Evolutionary conservation across 192 early-diverging fungal species (phyloP).

Genomic region (Paraglomus brasilianum): DNA sequence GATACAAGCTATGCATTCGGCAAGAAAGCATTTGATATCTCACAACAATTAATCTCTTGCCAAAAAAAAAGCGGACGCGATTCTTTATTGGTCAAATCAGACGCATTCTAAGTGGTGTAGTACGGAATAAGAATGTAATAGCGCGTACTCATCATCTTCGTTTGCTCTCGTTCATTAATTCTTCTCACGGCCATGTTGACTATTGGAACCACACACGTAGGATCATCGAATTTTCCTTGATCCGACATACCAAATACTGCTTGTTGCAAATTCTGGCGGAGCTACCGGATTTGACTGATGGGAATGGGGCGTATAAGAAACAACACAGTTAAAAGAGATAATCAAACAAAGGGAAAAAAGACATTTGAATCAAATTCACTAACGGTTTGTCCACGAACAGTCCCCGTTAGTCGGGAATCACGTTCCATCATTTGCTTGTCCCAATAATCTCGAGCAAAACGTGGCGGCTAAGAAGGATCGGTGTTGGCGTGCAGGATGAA

Average conservation of each 20-base stretch:
- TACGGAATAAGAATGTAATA: no score
- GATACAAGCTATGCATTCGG: no score
- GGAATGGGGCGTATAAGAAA: background rate
- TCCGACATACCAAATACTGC: conserved; percentile 59
- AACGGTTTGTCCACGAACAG: conserved; percentile 63
- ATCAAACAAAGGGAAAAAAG: conserved; percentile 11
- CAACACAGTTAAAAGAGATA: background rate
- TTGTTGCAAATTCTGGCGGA: conserved; percentile 64
- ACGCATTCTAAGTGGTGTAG: no score
- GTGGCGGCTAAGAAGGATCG: conserved; percentile 45
- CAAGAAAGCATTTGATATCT: no score
- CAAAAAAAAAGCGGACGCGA: no score
- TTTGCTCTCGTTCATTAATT: no score
- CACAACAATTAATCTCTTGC: no score
- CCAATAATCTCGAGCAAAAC: conserved; percentile 71
- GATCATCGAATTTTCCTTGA: no score
- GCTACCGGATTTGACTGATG: conserved; percentile 43
- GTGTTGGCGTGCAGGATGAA: background rate
- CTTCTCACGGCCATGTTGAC: no score
- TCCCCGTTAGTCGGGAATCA: conserved; percentile 72
- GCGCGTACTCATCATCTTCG: no score
- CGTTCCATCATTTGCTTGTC: conserved; percentile 78
- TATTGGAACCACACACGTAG: no score
- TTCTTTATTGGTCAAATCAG: no score
- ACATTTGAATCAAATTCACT: conserved; percentile 10